A percentile compares a stretch with the other conserved stretches of the same genome.
Conservation (phyloP, 345 rosid genomes). For the Noccaea bulbosa region DNA sequence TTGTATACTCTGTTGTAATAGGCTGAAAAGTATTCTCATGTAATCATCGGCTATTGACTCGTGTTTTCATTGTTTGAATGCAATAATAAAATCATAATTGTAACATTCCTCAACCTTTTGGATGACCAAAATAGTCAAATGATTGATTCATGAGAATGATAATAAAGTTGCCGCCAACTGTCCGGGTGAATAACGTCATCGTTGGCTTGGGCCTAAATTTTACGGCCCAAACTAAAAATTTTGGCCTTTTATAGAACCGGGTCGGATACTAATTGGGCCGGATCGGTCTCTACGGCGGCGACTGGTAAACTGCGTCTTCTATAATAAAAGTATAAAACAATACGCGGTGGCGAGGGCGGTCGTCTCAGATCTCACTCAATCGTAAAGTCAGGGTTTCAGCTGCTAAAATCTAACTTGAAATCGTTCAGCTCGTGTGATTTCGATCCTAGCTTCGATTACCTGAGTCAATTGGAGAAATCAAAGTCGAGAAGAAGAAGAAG, state of each 20-base stretch:
- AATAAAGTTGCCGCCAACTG: slow-evolving; percentile 29
- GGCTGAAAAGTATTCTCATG: slow-evolving; percentile 13
- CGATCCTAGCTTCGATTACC: neutral
- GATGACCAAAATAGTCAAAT: neutral
- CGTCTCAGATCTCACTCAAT: slow-evolving; percentile 25
- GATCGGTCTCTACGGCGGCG: slow-evolving; percentile 30
- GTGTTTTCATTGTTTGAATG: neutral
- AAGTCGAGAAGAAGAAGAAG: slow-evolving; percentile 27
- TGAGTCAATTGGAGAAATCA: neutral
- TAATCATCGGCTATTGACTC: neutral
- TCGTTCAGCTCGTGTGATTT: neutral
- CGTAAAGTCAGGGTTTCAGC: slow-evolving; percentile 12
- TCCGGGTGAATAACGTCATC: neutral
- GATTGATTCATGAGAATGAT: neutral
- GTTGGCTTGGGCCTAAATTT: neutral
- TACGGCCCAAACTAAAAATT: neutral
- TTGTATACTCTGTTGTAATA: slow-evolving; percentile 12
- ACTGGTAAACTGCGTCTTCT: neutral
- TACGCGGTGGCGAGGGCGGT: slow-evolving; percentile 26
- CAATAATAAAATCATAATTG: slow-evolving; percentile 2
- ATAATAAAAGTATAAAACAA: slow-evolving; percentile 3
- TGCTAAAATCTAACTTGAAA: neutral
- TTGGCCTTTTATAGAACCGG: slow-evolving; percentile 6
- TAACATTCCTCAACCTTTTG: neutral
- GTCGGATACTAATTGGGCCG: neutral